Percentiles rank a stretch among this genome's conserved stretches.
phyloP scores from a whole-genome alignment of 1,284 basidiomycete species.

The Melampsora abietis-canadensis region DNA sequence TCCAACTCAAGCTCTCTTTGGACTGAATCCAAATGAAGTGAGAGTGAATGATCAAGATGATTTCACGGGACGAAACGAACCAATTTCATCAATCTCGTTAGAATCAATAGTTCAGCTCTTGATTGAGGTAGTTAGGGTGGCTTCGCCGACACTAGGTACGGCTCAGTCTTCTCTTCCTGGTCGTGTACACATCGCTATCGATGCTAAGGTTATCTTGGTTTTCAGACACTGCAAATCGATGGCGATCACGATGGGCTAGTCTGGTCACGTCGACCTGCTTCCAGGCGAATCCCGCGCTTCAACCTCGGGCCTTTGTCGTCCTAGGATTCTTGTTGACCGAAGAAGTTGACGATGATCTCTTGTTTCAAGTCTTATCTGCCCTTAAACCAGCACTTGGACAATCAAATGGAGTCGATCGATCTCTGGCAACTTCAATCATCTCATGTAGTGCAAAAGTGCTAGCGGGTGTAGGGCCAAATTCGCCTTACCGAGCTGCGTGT shows the following conservation, averaged over 20 bases:
- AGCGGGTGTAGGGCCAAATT: constrained; percentile 60
- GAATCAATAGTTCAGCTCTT: constrained; percentile 68
- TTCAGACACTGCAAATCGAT: constrained; percentile 78
- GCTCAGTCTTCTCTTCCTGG: background rate
- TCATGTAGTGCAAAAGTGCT: constrained; percentile 48
- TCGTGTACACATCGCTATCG: background rate
- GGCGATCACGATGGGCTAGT: constrained; percentile 90
- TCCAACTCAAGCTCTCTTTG: constrained; percentile 68
- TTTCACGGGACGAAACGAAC: constrained; percentile 61
- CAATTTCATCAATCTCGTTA: constrained; percentile 63
- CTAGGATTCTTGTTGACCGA: constrained; percentile 73
- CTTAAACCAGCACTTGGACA: constrained; percentile 65
- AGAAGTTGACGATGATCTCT: constrained; percentile 74
- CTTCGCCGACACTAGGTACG: constrained; percentile 68
- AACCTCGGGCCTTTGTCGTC: constrained; percentile 81
- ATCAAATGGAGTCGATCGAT: constrained; percentile 59
- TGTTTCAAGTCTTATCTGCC: constrained; percentile 73
- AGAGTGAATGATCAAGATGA: constrained; percentile 23
- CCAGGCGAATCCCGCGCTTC: constrained; percentile 83
- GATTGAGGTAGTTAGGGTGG: constrained; percentile 64
- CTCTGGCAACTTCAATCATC: constrained; percentile 50
- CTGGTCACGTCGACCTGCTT: constrained; percentile 87
- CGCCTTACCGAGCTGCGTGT: constrained; percentile 80
- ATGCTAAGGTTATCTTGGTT: background rate
- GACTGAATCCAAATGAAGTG: constrained; percentile 60